These are phyloP conservation scores for Trichomonas tenax DNA, from an alignment of 208 protist genomes.

Conservation along the genomic window DNA sequence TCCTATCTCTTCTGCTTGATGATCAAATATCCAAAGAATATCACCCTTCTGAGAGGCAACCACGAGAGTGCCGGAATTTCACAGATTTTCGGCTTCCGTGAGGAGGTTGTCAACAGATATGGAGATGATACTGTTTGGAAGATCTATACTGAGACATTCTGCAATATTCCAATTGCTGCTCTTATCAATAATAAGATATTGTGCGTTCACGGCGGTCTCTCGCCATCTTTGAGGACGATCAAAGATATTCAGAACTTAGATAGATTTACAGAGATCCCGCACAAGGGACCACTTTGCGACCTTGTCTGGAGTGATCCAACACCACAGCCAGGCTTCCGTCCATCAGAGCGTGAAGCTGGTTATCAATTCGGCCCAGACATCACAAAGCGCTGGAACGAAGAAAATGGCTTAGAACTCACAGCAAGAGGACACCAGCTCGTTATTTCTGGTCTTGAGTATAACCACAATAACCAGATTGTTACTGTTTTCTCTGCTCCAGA, in stretches of 20 bases:
- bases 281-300: slow-evolving; percentile 37
- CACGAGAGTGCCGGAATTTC: slow-evolving; percentile 91
- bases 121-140: slow-evolving; percentile 51
- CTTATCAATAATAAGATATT: slow-evolving; percentile 41
- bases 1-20: slow-evolving; percentile 71
- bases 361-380: slow-evolving; percentile 91
- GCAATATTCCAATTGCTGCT: slow-evolving; percentile 55
- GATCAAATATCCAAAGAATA: slow-evolving; percentile 68
- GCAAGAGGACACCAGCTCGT: slow-evolving; percentile 50
- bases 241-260: slow-evolving; percentile 66
- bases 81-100: slow-evolving; percentile 48
- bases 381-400: slow-evolving; percentile 89
- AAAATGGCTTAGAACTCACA: slow-evolving; percentile 86
- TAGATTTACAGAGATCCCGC: slow-evolving; percentile 70
- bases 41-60: slow-evolving; percentile 88
- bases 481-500: slow-evolving; percentile 97
- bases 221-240: slow-evolving; percentile 49
- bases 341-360: slow-evolving; percentile 68
- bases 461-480: slow-evolving; percentile 83
- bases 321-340: slow-evolving; percentile 68
- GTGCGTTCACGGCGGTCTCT: slow-evolving; percentile 58
- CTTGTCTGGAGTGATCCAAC: slow-evolving; percentile 41
- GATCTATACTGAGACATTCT: slow-evolving; percentile 59
- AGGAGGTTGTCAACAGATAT: slow-evolving; percentile 40
- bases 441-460: slow-evolving; percentile 83